phyloP scores from a whole-genome alignment of 768 basidiomycete genomes.

The Boletus reticulatus region DNA sequence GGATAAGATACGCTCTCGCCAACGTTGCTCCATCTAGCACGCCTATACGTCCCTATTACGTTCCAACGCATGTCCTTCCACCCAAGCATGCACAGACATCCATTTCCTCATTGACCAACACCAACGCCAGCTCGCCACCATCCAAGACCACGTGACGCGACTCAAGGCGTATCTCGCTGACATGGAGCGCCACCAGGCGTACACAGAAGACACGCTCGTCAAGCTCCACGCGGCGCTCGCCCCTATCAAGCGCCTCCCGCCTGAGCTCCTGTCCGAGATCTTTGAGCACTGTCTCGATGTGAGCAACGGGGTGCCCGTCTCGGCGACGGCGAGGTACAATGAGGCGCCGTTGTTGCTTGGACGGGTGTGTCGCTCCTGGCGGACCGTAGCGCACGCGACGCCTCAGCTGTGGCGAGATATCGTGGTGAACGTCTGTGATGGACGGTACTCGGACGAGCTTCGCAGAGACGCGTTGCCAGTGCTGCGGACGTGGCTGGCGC shows the following conservation, averaged over 20 bases:
- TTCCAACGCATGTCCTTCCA: conserved; percentile 18
- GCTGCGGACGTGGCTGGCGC: conserved; percentile 20
- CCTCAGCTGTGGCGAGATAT: conserved; percentile 28
- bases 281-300: conserved; percentile 22
- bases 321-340: not conserved
- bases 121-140: conserved; percentile 11
- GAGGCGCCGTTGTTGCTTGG: conserved; percentile 28
- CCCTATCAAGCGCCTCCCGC: conserved; percentile 25
- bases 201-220: conserved; percentile 5
- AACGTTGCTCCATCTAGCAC: conserved; percentile 2
- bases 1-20: not conserved
- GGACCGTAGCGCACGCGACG: conserved; percentile 21
- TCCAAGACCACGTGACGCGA: conserved; percentile 8
- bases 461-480: conserved; percentile 18
- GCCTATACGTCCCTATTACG: conserved; percentile 4
- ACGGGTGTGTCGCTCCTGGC: conserved; percentile 30
- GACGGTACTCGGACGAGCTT: conserved; percentile 17
- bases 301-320: not conserved
- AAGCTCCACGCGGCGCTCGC: conserved; percentile 16
- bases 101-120: conserved; percentile 15
- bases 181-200: conserved; percentile 8
- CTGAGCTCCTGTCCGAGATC: conserved; percentile 26
- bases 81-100: conserved; percentile 5
- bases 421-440: conserved; percentile 19
- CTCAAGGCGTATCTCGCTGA: conserved; percentile 9